These are phyloP conservation scores for Apiotrichum laibachii DNA, from an alignment of 1,284 basidiomycete genomes.

Conservation along the genomic window DNA sequence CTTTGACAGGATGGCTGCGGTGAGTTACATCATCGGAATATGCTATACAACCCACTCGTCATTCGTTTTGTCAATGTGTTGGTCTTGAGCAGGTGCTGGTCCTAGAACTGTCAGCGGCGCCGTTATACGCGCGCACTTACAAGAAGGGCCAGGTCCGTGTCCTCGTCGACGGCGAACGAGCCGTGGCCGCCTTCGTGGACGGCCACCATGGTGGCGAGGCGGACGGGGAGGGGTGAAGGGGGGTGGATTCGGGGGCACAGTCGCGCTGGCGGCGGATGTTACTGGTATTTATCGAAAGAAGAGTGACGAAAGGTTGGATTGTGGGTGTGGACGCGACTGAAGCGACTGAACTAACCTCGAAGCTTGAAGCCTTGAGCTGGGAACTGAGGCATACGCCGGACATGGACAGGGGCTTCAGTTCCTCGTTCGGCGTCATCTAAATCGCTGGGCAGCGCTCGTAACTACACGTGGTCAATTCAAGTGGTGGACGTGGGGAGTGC, in stretches of 20 bases:
- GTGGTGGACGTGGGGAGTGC: too few relatives aligned
- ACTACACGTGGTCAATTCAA: too few relatives aligned
- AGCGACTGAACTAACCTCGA: too few relatives aligned
- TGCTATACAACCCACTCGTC: constrained; percentile 35
- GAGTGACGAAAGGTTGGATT: too few relatives aligned
- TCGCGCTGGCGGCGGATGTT: too few relatives aligned
- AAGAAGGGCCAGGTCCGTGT: constrained; percentile 49
- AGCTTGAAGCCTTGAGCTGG: too few relatives aligned
- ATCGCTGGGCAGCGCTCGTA: too few relatives aligned
- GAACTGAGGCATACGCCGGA: too few relatives aligned
- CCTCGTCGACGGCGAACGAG: constrained; percentile 43
- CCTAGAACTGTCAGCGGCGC: constrained; percentile 26
- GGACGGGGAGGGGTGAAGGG: background rate
- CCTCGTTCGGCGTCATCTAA: too few relatives aligned
- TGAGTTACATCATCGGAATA: background rate
- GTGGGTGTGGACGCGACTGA: too few relatives aligned
- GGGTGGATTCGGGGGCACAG: background rate
- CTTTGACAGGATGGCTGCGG: constrained; percentile 43
- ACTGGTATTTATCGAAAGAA: too few relatives aligned
- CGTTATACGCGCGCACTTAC: constrained; percentile 19
- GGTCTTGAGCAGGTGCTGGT: constrained; percentile 51
- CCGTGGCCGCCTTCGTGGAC: constrained; percentile 9
- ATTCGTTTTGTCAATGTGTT: constrained; percentile 49
- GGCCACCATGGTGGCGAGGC: constrained; percentile 4
- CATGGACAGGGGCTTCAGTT: too few relatives aligned